Conservation (phyloP, 345 rosid species). For the Linum tenue region DNA sequence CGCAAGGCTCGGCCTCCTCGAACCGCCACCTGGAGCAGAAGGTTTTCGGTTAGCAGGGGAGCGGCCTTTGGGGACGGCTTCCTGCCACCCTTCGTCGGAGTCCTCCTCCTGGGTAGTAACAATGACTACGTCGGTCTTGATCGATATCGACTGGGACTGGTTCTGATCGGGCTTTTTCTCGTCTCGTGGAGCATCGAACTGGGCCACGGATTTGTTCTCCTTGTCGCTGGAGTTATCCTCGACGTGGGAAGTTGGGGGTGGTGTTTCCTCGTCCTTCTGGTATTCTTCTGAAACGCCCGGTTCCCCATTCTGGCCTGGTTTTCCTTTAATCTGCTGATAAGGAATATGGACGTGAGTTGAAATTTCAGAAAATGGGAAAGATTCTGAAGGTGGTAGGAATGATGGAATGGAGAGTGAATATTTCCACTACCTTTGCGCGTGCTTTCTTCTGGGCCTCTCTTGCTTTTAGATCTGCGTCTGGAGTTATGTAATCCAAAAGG, state of each 20-base stretch:
- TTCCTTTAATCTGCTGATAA: slow-evolving; percentile 58
- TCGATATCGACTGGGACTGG: slow-evolving; percentile 27
- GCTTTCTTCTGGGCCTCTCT: slow-evolving; percentile 89
- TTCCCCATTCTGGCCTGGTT: slow-evolving; percentile 61
- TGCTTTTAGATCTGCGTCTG: slow-evolving; percentile 75
- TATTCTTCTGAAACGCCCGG: slow-evolving; percentile 39
- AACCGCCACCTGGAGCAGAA: slow-evolving; percentile 20
- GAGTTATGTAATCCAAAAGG: slow-evolving; percentile 93
- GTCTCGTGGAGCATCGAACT: slow-evolving; percentile 35
- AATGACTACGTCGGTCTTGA: slow-evolving; percentile 25
- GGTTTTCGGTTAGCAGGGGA: slow-evolving; percentile 59
- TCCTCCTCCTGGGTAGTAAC: slow-evolving; percentile 36
- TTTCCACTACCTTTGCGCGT: slow-evolving; percentile 66
- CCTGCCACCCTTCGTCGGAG: slow-evolving; percentile 98
- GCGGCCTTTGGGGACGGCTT: slow-evolving; percentile 89
- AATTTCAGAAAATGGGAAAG: slow-evolving; percentile 8
- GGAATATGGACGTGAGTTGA: slow-evolving; percentile 10
- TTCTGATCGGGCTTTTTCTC: slow-evolving; percentile 47
- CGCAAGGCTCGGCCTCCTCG: slow-evolving; percentile 72
- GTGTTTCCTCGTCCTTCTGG: slow-evolving; percentile 45
- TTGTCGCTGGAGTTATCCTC: slow-evolving; percentile 63
- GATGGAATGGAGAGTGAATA: slow-evolving; percentile 8
- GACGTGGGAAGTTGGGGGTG: slow-evolving; percentile 33
- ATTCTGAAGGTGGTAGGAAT: neutral
- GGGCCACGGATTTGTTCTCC: slow-evolving; percentile 60